These are phyloP conservation scores for Talaromyces ruber DNA, from an alignment of 495 filamentous ascomycete species.

Conservation along the genomic window DNA sequence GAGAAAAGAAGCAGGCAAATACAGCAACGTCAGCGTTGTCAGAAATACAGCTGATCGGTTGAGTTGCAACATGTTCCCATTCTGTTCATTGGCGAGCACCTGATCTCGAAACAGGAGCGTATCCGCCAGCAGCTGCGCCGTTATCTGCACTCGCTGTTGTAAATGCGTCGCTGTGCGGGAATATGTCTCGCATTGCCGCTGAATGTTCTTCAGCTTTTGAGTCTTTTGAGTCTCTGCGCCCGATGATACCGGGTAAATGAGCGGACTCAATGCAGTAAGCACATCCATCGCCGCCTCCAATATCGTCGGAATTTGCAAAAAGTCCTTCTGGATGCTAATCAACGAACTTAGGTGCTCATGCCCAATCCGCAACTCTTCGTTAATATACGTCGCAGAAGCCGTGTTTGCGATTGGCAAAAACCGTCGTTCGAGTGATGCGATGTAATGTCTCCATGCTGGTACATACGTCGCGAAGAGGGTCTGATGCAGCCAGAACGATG, in stretches of 20 bases:
- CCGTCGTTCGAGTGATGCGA: slow-evolving; percentile 21
- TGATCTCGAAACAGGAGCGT: slow-evolving; percentile 30
- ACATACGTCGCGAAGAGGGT: slow-evolving; percentile 28
- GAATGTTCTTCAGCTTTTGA: slow-evolving; percentile 1
- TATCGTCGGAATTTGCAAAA: slow-evolving; percentile 11
- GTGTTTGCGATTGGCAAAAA: slow-evolving; percentile 22
- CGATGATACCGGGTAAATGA: slow-evolving; percentile 1
- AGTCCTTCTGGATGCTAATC: slow-evolving; percentile 2
- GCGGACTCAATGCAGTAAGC: slow-evolving; percentile 13
- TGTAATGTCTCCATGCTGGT: slow-evolving; percentile 29
- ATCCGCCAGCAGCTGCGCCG: slow-evolving; percentile 23
- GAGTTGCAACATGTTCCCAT: slow-evolving; percentile 28
- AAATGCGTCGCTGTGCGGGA: slow-evolving; percentile 20
- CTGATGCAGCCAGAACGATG: slow-evolving; percentile 23
- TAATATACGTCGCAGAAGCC: slow-evolving; percentile 17
- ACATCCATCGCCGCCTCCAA: slow-evolving; percentile 15
- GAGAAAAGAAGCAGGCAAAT: slow-evolving; percentile 35
- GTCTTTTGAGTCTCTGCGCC: not conserved
- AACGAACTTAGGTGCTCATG: slow-evolving; percentile 14
- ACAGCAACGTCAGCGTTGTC: slow-evolving; percentile 32
- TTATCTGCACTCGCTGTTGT: slow-evolving; percentile 20
- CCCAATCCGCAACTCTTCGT: slow-evolving; percentile 20
- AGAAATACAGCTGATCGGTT: slow-evolving; percentile 33
- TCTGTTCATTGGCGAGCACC: slow-evolving; percentile 24
- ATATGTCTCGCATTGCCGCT: slow-evolving; percentile 12